Percentiles rank a stretch among this genome's conserved stretches.
Evolutionary conservation across 2,329 filamentous ascomycete species (phyloP).

Genomic region (Penicillium sp.): DNA sequence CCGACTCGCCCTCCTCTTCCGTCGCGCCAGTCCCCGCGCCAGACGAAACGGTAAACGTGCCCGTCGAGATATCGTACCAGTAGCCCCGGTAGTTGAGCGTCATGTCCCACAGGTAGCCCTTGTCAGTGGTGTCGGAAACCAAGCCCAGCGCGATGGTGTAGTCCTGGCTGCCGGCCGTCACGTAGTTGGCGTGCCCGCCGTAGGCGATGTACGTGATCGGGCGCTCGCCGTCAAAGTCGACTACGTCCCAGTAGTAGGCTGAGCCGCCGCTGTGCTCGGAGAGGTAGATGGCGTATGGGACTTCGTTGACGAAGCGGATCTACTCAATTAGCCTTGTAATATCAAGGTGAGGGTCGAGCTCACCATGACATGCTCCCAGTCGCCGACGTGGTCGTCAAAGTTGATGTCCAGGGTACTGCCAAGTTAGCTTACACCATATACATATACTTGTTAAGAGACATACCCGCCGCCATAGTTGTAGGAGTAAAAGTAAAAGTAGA

Average conservation of each 20-base stretch:
- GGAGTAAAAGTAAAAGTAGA: conserved; percentile 10
- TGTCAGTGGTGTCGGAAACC: neutral
- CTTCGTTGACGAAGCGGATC: conserved; percentile 1
- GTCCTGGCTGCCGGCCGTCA: conserved; percentile 5
- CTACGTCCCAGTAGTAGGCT: conserved; percentile 6
- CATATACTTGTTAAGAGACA: neutral
- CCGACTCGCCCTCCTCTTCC: neutral
- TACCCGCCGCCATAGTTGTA: conserved; percentile 9
- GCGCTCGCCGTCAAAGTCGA: neutral
- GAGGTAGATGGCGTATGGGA: conserved; percentile 3
- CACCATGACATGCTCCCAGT: conserved; percentile 6
- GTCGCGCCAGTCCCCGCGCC: neutral
- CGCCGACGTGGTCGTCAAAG: conserved; percentile 2
- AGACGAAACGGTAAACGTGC: neutral
- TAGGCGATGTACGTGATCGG: conserved; percentile 3
- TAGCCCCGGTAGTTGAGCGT: conserved; percentile 5
- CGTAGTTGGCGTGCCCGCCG: conserved; percentile 9
- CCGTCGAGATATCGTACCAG: neutral
- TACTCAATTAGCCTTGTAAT: neutral
- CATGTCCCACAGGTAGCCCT: conserved; percentile 9
- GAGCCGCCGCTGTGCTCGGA: conserved; percentile 5
- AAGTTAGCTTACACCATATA: neutral
- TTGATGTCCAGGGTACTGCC: neutral
- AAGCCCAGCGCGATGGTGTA: conserved; percentile 6
- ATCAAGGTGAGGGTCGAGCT: neutral